These are phyloP conservation scores for Colletotrichum gigasporum DNA, from an alignment of 2,329 filamentous ascomycete genomes.

Conservation along the genomic window DNA sequence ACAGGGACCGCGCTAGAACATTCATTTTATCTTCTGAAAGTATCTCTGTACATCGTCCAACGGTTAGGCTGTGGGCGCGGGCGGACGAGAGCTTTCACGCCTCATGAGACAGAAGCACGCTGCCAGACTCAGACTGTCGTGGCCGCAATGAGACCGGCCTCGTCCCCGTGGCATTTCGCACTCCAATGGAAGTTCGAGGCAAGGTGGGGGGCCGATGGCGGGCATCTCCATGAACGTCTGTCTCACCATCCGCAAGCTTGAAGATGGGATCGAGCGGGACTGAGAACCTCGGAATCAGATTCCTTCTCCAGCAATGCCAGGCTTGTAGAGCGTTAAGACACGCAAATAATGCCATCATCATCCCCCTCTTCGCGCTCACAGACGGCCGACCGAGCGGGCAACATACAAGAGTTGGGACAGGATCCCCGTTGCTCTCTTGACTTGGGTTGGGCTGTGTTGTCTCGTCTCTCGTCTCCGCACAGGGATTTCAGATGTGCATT, in stretches of 20 bases:
- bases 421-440: not conserved
- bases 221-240: slow-evolving; percentile 1
- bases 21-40: not conserved
- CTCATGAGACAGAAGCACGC: not conserved
- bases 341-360: slow-evolving; percentile 28
- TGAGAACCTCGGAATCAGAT: slow-evolving; percentile 6
- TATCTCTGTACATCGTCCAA: not conserved
- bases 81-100: not conserved
- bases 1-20: not conserved
- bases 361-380: not conserved
- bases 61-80: not conserved
- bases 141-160: not conserved
- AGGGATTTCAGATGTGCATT: slow-evolving; percentile 5
- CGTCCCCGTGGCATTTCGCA: not conserved
- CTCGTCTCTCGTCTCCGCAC: not conserved
- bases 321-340: no score
- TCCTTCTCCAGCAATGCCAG: not conserved
- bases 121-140: no score
- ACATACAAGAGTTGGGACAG: no score
- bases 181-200: not conserved
- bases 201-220: slow-evolving; percentile 8
- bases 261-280: slow-evolving; percentile 1
- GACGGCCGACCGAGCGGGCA: slow-evolving; percentile 3
- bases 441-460: not conserved
- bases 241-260: slow-evolving; percentile 30